A percentile compares a stretch with the other conserved stretches of the same genome.
These are phyloP conservation scores for Annona cherimola DNA, from an alignment of 164 flowering plant genomes.

Conservation along the genomic window DNA sequence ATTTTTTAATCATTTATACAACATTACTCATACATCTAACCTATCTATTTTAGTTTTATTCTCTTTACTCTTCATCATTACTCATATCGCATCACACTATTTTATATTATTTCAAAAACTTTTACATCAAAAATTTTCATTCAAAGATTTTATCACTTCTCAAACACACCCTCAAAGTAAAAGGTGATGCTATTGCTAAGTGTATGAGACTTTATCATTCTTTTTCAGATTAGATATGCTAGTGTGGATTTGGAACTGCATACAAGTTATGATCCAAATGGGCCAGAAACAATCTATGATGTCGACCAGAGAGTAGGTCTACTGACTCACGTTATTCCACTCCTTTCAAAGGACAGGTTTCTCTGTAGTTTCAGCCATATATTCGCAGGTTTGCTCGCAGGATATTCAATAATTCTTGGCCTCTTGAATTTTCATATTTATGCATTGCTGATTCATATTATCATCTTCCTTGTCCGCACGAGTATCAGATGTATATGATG, in stretches of 20 bases:
- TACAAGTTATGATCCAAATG: constrained; percentile 68
- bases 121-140: too few relatives aligned
- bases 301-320: constrained; percentile 63
- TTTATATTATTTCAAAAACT: too few relatives aligned
- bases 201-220: background rate
- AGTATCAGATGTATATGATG: constrained; percentile 82
- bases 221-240: constrained; percentile 70
- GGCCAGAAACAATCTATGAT: constrained; percentile 77
- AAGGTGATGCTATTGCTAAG: too few relatives aligned
- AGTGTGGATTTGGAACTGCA: constrained; percentile 83
- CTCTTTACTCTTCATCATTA: too few relatives aligned
- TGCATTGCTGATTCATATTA: background rate
- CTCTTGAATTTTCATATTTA: background rate
- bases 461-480: background rate
- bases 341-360: constrained; percentile 83
- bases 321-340: constrained; percentile 76
- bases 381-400: constrained; percentile 63
- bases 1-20: too few relatives aligned
- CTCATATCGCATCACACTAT: too few relatives aligned
- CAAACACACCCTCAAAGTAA: too few relatives aligned
- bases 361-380: constrained; percentile 95
- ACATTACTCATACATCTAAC: too few relatives aligned
- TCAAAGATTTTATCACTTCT: too few relatives aligned
- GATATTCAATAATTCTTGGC: background rate
- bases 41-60: too few relatives aligned